These are phyloP conservation scores for Blastobotrys terrestris DNA, from an alignment of 805 yeast species.

Conservation along the genomic window DNA sequence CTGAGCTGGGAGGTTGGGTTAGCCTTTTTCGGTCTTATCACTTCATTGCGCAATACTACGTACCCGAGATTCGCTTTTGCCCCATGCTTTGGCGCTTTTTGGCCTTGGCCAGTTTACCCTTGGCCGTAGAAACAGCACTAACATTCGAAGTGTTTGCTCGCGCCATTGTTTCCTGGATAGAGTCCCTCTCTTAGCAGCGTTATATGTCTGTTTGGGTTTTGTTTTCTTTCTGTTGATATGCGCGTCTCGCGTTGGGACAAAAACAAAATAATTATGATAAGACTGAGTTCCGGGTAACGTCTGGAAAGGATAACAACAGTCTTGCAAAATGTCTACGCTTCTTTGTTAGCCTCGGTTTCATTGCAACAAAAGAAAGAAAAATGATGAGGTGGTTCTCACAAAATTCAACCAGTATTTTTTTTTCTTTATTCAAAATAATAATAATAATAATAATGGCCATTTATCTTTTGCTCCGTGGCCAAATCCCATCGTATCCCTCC, in stretches of 20 bases:
- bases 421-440: no score
- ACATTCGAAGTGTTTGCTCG: background rate
- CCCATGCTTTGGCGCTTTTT: background rate
- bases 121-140: background rate
- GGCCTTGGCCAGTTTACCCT: conserved; percentile 2
- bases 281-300: no score
- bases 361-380: background rate
- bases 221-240: background rate
- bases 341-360: no score
- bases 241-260: background rate
- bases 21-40: background rate
- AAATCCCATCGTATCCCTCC: background rate
- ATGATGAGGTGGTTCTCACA: background rate
- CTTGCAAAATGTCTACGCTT: no score
- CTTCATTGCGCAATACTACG: background rate
- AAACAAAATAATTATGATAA: no score
- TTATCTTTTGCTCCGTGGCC: no score
- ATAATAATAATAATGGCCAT: no score
- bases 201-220: no score
- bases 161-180: background rate
- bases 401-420: background rate
- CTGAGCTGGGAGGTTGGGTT: background rate
- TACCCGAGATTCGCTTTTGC: background rate
- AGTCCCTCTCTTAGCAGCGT: background rate
- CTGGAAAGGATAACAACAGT: no score